These are phyloP conservation scores for Spergularia azorica DNA, from an alignment of 179 eudicot species.

Conservation along the genomic window DNA sequence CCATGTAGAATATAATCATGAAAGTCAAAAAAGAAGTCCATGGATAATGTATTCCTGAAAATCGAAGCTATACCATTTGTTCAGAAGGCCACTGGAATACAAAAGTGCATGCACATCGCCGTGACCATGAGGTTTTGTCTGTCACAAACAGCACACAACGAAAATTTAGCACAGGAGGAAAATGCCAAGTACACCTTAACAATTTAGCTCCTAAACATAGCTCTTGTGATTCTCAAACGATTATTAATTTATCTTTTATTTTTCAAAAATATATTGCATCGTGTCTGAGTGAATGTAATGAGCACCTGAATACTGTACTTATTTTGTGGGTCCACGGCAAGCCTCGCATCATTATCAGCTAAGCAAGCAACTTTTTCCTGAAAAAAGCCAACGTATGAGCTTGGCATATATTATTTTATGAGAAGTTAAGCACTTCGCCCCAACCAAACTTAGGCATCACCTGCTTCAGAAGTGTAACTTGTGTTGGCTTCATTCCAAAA, in stretches of 20 bases:
- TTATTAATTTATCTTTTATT: neutral
- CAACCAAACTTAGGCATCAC: constrained; percentile 34
- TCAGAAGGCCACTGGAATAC: constrained; percentile 73
- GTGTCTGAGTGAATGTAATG: neutral
- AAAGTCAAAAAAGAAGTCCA: neutral
- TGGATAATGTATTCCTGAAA: neutral
- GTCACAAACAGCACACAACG: constrained; percentile 21
- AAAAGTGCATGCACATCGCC: constrained; percentile 97
- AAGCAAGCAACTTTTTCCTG: constrained; percentile 99
- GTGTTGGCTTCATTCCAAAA: constrained; percentile 86
- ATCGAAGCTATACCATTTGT: constrained; percentile 52
- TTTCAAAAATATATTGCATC: neutral
- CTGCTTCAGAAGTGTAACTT: constrained; percentile 89
- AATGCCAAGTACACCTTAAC: neutral
- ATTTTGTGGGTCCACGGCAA: constrained; percentile 81
- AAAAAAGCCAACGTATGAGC: neutral
- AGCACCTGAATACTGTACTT: constrained; percentile 84
- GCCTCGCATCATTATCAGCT: constrained; percentile 96
- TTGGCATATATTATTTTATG: neutral
- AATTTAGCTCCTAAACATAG: too few relatives aligned
- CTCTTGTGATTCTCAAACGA: neutral
- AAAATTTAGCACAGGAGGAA: constrained; percentile 11
- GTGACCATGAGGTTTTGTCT: constrained; percentile 99
- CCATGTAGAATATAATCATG: neutral
- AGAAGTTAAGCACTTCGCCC: neutral